These are phyloP conservation scores for Cordia subcordata DNA, from an alignment of 257 asterid genomes.

Conservation along the genomic window DNA sequence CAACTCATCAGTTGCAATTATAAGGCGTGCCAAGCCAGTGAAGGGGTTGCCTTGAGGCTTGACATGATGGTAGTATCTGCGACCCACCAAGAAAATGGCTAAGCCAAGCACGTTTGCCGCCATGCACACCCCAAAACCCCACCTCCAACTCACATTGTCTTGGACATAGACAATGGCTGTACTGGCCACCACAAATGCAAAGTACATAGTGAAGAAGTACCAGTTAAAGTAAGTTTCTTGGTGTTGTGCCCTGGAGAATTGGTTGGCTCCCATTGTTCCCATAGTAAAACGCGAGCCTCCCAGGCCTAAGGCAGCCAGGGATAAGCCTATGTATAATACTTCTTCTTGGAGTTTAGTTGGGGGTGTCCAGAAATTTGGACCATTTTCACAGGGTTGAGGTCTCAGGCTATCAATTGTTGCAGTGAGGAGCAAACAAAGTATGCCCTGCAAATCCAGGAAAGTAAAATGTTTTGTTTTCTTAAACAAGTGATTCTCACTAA, in stretches of 20 bases:
- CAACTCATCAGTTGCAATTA: no score
- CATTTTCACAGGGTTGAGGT: slow-evolving; percentile 43
- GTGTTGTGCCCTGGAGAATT: slow-evolving; percentile 37
- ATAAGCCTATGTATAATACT: slow-evolving; percentile 44
- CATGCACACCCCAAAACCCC: slow-evolving; percentile 43
- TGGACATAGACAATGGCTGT: slow-evolving; percentile 51
- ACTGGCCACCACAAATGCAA: slow-evolving; percentile 39
- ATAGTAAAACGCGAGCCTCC: slow-evolving; percentile 64
- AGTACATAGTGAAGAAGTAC: slow-evolving; percentile 55
- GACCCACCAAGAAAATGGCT: slow-evolving; percentile 36
- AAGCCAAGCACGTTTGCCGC: slow-evolving; percentile 47
- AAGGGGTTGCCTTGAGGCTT: slow-evolving; percentile 39
- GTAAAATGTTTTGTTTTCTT: no score
- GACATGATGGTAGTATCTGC: slow-evolving; percentile 30
- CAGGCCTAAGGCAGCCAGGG: slow-evolving; percentile 43
- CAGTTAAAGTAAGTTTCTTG: slow-evolving; percentile 54
- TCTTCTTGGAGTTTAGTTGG: slow-evolving; percentile 45
- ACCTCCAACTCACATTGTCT: slow-evolving; percentile 55
- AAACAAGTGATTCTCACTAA: no score
- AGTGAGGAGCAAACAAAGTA: slow-evolving; percentile 34
- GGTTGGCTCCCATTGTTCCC: slow-evolving; percentile 72
- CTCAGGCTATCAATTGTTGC: slow-evolving; percentile 37
- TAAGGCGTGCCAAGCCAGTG: slow-evolving; percentile 29
- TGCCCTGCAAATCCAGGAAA: slow-evolving; percentile 32
- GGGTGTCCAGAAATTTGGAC: slow-evolving; percentile 28